Conservation (phyloP, 2,329 filamentous ascomycete genomes). For the Scytalidium lignicola region DNA sequence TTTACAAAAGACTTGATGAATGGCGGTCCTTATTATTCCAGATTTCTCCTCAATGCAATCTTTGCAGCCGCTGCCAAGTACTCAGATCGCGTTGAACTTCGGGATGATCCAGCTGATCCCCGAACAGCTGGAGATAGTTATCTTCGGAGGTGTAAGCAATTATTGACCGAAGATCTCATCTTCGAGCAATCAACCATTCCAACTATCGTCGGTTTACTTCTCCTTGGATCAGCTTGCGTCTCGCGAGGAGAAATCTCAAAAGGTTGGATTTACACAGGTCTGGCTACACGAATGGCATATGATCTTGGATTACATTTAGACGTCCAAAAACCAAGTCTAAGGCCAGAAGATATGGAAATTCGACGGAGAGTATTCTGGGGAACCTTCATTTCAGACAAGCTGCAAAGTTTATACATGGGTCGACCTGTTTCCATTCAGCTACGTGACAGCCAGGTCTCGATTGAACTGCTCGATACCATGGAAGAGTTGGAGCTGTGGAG, state of each 20-base stretch:
- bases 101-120: constrained; percentile 12
- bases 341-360: constrained; percentile 28
- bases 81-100: constrained; percentile 18
- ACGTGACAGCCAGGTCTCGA: constrained; percentile 40
- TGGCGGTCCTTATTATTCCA: constrained; percentile 31
- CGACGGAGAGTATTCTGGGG: constrained; percentile 29
- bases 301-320: constrained; percentile 50
- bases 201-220: constrained; percentile 47
- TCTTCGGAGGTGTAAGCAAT: constrained; percentile 34
- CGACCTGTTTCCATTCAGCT: constrained; percentile 43
- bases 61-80: constrained; percentile 26
- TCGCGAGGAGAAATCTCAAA: constrained; percentile 42
- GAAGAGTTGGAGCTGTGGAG: constrained; percentile 49
- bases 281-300: constrained; percentile 50
- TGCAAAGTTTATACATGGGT: constrained; percentile 50
- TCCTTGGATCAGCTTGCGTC: constrained; percentile 46
- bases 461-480: constrained; percentile 42
- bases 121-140: constrained; percentile 18
- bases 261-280: constrained; percentile 53
- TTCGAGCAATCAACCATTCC: constrained; percentile 46
- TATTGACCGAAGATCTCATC: constrained; percentile 35
- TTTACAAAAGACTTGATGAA: constrained; percentile 40
- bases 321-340: constrained; percentile 14
- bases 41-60: constrained; percentile 34
- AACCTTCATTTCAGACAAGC: constrained; percentile 40